A percentile compares a stretch with the other conserved stretches of the same genome.
phyloP scores from a whole-genome alignment of 2,329 filamentous ascomycete genomes.

The Fusarium staphyleae region DNA sequence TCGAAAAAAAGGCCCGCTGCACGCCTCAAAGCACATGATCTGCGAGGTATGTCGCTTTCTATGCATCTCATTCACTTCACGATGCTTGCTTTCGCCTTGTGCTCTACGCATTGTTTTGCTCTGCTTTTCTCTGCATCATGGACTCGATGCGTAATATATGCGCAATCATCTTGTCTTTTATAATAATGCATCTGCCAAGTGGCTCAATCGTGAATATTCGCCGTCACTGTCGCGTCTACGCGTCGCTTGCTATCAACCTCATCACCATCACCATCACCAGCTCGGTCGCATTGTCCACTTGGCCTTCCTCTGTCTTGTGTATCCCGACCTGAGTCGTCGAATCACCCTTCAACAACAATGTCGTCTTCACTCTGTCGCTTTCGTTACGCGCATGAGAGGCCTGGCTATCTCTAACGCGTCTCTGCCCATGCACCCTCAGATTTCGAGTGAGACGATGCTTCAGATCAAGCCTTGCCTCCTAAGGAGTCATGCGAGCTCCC shows the following conservation, averaged over 20 bases:
- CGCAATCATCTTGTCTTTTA: not conserved
- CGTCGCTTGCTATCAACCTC: conserved; percentile 10
- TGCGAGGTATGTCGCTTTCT: conserved; percentile 51
- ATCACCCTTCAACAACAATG: conserved; percentile 29
- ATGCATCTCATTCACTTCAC: conserved; percentile 38
- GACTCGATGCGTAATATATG: conserved; percentile 8
- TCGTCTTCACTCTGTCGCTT: conserved; percentile 3
- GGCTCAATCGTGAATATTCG: conserved; percentile 19
- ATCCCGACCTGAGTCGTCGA: conserved; percentile 34
- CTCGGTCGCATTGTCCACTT: conserved; percentile 1
- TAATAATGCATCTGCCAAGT: conserved; percentile 28
- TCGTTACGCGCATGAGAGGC: conserved; percentile 10
- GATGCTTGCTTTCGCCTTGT: conserved; percentile 28
- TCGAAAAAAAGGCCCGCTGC: conserved; percentile 38
- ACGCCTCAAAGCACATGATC: conserved; percentile 53
- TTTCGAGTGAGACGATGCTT: conserved; percentile 22
- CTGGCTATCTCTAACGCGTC: conserved; percentile 25
- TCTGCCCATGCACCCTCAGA: conserved; percentile 10
- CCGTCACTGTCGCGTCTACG: conserved; percentile 8
- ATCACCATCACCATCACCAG: conserved; percentile 1
- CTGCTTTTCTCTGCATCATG: not conserved
- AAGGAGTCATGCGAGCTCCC: conserved; percentile 16
- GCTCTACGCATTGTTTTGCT: conserved; percentile 3
- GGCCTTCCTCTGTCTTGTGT: conserved; percentile 4
- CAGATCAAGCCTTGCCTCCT: not conserved